These are phyloP conservation scores for Macaranga tanarius DNA, from an alignment of 441 rosid species.

Conservation along the genomic window DNA sequence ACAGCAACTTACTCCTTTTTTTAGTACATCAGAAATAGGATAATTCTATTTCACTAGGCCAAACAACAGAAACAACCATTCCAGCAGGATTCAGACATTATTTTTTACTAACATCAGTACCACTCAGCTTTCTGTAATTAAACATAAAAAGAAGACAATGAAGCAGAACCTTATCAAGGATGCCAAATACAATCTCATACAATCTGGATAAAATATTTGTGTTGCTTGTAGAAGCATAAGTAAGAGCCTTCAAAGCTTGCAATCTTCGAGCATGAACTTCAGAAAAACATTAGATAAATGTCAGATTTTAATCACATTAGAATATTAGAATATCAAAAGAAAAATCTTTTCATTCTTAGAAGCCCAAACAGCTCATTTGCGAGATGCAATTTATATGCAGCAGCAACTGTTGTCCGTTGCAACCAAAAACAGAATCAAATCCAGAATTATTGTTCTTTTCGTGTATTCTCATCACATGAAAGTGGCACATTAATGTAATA, in stretches of 20 bases:
- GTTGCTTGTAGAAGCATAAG: constrained; percentile 83
- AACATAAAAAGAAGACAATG: constrained; percentile 21
- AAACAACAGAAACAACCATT: background rate
- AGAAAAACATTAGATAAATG: constrained; percentile 30
- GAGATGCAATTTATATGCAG: background rate
- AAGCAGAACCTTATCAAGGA: constrained; percentile 80
- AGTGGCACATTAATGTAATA: background rate
- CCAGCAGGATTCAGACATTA: background rate
- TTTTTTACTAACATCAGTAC: background rate
- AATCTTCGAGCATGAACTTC: constrained; percentile 94
- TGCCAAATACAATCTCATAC: constrained; percentile 91
- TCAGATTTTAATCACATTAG: constrained; percentile 30
- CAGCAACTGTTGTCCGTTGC: background rate
- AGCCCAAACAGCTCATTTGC: background rate
- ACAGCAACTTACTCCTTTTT: background rate
- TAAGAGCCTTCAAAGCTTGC: constrained; percentile 98
- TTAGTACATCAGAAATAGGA: too few relatives aligned
- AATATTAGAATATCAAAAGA: constrained; percentile 4
- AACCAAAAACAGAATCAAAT: too few relatives aligned
- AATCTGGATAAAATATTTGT: constrained; percentile 73
- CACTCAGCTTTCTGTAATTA: background rate
- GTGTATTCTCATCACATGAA: background rate
- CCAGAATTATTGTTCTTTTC: background rate
- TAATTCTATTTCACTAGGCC: background rate
- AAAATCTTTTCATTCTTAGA: background rate